A percentile compares a stretch with the other conserved stretches of the same genome.
Evolutionary conservation across 176 grass and related monocot genomes (phyloP).

Genomic region (Juncus effusus): DNA sequence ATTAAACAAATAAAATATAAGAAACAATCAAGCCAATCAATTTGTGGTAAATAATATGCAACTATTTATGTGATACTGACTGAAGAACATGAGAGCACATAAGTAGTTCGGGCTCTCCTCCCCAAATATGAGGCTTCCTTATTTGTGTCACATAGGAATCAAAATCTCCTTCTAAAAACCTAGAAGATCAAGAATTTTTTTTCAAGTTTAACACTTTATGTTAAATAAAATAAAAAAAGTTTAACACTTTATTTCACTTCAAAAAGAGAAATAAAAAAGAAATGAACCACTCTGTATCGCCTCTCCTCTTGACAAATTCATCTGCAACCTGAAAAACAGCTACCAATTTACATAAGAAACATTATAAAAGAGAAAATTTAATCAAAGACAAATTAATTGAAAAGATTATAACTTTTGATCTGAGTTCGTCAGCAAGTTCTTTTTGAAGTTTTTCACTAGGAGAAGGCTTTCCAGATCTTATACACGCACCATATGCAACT

Average conservation of each 20-base stretch:
- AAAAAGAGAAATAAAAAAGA: conserved; percentile 5
- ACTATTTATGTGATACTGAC: conserved; percentile 28
- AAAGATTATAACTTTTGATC: conserved; percentile 49
- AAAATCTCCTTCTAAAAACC: conserved; percentile 91
- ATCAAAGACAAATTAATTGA: neutral
- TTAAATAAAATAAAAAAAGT: neutral
- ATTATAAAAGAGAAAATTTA: neutral
- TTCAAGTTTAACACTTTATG: conserved; percentile 8
- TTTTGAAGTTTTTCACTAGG: conserved; percentile 76
- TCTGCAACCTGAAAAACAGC: conserved; percentile 59
- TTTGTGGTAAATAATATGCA: neutral
- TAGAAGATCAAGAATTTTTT: conserved; percentile 14
- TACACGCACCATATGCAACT: conserved; percentile 57
- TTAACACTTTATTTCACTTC: neutral
- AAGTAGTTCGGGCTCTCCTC: conserved; percentile 80
- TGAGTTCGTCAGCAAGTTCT: conserved; percentile 88
- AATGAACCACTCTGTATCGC: conserved; percentile 81
- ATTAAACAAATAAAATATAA: neutral
- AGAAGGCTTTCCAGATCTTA: conserved; percentile 60
- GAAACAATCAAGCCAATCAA: neutral
- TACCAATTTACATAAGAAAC: neutral
- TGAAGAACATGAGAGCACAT: conserved; percentile 95
- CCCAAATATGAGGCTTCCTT: conserved; percentile 85
- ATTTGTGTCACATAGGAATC: conserved; percentile 83
- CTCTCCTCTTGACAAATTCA: conserved; percentile 83